Base-by-base conservation (phyloP, 202 grass and related monocot genomes). In the Musa balbisiana region DNA sequence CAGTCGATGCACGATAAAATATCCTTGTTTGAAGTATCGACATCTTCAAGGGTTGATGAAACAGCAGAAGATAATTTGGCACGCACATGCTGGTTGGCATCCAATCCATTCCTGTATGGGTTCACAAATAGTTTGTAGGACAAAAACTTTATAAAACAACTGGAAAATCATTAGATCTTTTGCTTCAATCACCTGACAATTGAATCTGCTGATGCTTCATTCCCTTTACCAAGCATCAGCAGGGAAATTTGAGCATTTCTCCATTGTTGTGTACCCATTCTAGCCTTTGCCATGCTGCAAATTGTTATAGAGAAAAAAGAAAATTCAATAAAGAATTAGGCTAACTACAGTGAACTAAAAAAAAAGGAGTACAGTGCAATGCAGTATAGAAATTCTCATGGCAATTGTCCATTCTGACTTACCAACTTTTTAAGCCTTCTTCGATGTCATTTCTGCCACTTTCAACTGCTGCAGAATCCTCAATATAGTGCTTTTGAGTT, bases 361-460 rank as follows among this genome's bases (percentile, higher is more conserved):
- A 5, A 43, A 43, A 43, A 43, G 33, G 4, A 43, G 33, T 8
- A 43, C 29, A 43, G 33, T 43, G 8, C 33, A 43, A 43, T 43
- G 33, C 33, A 43, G 33, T 2, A 20, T 26, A 11, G 8, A 51
- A n/a, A 60, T 21, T 60, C 0, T 60, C 14, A 60, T 9, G 15
- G 56, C 56, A 60, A 43, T 43, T 43, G 8, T 43, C 65, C 20
- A 3, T 43, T 15, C 4, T 8, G 14, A 8, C 53, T 68, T 83
- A 95, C 96, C 96, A 95, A 90, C 88, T 84, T 72, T 85, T 78
- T 56, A 95, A 92, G 74, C 90, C 89, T 80, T 99, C 85, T 64
- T 88, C 77, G 73, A 99, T 75, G 84, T 81, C 89, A 51, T 80
- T 85, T 81, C 66, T 85, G 78, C 85, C 87, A 53, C 64, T 81